Percentiles rank a stretch among this genome's conserved stretches.
phyloP scores from a whole-genome alignment of 192 early-diverging fungal genomes.

The Funneliformis mosseae region DNA sequence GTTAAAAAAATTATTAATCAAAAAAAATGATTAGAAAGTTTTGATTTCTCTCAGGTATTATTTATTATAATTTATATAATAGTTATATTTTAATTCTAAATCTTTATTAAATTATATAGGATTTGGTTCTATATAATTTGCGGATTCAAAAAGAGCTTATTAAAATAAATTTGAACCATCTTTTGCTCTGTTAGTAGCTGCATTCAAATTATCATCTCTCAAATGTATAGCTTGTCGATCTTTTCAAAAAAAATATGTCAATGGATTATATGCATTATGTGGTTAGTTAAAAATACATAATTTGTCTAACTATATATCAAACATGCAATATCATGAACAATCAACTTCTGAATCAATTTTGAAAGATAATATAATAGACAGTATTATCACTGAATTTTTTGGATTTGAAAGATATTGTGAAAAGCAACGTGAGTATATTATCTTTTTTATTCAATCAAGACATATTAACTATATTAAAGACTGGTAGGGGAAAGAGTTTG shows the following conservation, averaged over 20 bases:
- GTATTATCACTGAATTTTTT: conserved; percentile 7
- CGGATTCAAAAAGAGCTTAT: background rate
- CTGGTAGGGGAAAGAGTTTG: background rate
- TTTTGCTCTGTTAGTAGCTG: background rate
- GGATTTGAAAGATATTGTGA: background rate
- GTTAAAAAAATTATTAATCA: background rate
- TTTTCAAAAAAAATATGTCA: too few species aligned
- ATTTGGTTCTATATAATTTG: conserved; percentile 5
- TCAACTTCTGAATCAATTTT: background rate
- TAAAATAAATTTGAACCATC: conserved; percentile 10
- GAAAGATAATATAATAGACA: background rate
- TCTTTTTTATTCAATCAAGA: background rate
- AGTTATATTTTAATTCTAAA: background rate
- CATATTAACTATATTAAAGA: conserved; percentile 9
- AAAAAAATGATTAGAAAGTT: conserved; percentile 6
- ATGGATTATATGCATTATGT: background rate
- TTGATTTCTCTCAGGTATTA: conserved; percentile 8
- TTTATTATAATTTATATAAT: background rate
- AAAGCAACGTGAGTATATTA: conserved; percentile 8
- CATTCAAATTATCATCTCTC: conserved; percentile 16
- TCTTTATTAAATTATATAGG: conserved; percentile 7
- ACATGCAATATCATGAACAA: background rate
- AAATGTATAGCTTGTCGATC: background rate
- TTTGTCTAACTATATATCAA: conserved; percentile 6
- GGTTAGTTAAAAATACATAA: background rate